These are phyloP conservation scores for Zopfia rhizophila DNA, from an alignment of 2,329 filamentous ascomycete genomes.

Conservation along the genomic window DNA sequence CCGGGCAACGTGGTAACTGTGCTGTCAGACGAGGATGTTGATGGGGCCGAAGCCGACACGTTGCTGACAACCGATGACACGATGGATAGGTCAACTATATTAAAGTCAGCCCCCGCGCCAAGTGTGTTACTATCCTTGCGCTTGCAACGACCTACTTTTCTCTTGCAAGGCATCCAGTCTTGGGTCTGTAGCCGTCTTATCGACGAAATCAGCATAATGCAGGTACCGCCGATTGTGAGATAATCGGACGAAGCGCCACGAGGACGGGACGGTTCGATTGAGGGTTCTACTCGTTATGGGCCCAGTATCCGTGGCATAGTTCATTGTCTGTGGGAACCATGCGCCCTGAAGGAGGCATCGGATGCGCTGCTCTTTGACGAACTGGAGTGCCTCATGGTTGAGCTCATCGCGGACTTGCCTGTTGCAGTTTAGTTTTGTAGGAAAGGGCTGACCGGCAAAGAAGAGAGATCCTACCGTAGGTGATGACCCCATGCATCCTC, in stretches of 20 bases:
- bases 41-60: slow-evolving; percentile 72
- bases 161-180: slow-evolving; percentile 77
- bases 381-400: slow-evolving; percentile 89
- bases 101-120: slow-evolving; percentile 40
- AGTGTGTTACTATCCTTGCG: slow-evolving; percentile 21
- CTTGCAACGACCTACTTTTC: slow-evolving; percentile 66
- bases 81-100: slow-evolving; percentile 77
- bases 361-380: slow-evolving; percentile 96
- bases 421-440: slow-evolving; percentile 32
- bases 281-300: slow-evolving; percentile 55
- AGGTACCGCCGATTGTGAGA: slow-evolving; percentile 91
- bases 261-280: slow-evolving; percentile 58
- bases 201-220: slow-evolving; percentile 87
- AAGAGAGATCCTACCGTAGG: slow-evolving; percentile 62
- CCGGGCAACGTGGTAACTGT: slow-evolving; percentile 55
- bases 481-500: slow-evolving; percentile 95
- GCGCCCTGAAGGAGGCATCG: slow-evolving; percentile 87
- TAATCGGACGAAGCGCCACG: slow-evolving; percentile 86
- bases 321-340: slow-evolving; percentile 77
- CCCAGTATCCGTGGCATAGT: slow-evolving; percentile 60
- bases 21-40: slow-evolving; percentile 59
- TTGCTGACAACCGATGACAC: slow-evolving; percentile 96
- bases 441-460: not conserved
- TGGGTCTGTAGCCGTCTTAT: slow-evolving; percentile 72
- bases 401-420: slow-evolving; percentile 89